Conservation (phyloP, 768 basidiomycete genomes). For the Stropharia rugosoannulata region DNA sequence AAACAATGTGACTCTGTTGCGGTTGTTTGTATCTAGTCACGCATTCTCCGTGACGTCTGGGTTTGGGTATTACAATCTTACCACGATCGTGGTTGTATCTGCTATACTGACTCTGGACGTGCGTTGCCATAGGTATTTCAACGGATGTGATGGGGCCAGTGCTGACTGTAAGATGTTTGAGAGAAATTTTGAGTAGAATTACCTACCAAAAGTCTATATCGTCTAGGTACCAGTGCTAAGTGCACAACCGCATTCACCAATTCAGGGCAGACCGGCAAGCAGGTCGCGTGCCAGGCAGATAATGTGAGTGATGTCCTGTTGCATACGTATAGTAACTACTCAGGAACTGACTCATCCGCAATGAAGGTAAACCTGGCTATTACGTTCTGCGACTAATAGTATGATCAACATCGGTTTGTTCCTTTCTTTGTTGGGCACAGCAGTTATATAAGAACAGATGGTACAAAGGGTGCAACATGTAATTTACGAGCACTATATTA, state of each 20-base stretch:
- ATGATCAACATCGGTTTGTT: too few relatives aligned
- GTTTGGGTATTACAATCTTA: conserved; percentile 23
- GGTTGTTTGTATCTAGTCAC: conserved; percentile 23
- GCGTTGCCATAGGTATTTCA: neutral
- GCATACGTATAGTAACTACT: too few relatives aligned
- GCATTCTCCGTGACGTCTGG: conserved; percentile 33
- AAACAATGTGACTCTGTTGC: too few relatives aligned
- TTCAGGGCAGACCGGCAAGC: conserved; percentile 24
- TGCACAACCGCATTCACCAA: conserved; percentile 32
- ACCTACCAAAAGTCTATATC: neutral
- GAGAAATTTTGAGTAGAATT: neutral
- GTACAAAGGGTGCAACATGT: too few relatives aligned
- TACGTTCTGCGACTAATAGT: conserved; percentile 2
- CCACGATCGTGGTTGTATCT: too few relatives aligned
- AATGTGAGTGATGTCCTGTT: conserved; percentile 19
- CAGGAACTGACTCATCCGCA: too few relatives aligned
- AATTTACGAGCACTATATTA: too few relatives aligned
- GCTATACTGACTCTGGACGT: too few relatives aligned
- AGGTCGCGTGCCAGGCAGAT: conserved; percentile 31
- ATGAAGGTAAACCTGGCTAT: conserved; percentile 4
- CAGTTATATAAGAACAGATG: too few relatives aligned
- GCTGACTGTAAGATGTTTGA: neutral
- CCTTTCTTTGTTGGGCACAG: too few relatives aligned
- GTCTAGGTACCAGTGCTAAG: conserved; percentile 24
- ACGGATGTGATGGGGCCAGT: neutral